Conservation (phyloP, 306 rosid genomes). For the Alnus glutinosa region DNA sequence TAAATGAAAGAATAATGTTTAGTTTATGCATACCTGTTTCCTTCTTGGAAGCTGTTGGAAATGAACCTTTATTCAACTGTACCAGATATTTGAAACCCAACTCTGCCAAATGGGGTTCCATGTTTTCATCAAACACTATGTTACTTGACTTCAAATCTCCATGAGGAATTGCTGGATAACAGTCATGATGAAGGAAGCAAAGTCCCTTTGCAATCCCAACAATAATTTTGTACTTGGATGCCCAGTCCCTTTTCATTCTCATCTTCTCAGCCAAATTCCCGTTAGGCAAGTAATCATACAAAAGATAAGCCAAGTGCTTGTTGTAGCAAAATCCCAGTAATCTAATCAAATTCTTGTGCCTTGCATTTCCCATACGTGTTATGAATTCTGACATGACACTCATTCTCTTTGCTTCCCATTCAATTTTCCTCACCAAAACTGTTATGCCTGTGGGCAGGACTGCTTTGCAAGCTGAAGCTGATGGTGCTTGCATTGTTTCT, state of each 20-base stretch:
- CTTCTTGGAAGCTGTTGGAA: conserved; percentile 37
- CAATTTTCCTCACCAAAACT: conserved; percentile 74
- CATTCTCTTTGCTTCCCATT: conserved; percentile 58
- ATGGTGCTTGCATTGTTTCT: conserved; percentile 41
- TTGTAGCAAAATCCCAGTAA: conserved; percentile 74
- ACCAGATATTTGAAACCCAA: conserved; percentile 68
- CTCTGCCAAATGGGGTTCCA: conserved; percentile 85
- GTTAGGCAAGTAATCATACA: conserved; percentile 77
- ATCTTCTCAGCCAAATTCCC: conserved; percentile 80
- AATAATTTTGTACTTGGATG: conserved; percentile 61
- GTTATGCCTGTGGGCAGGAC: conserved; percentile 94
- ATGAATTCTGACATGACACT: conserved; percentile 50
- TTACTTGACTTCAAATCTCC: conserved; percentile 82
- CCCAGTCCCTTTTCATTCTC: conserved; percentile 64
- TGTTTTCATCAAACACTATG: conserved; percentile 79
- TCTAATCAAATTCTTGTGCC: conserved; percentile 72
- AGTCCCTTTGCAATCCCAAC: conserved; percentile 77
- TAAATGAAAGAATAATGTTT: conserved; percentile 1
- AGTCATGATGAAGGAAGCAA: conserved; percentile 85
- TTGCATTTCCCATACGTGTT: conserved; percentile 59
- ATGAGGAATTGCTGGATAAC: conserved; percentile 79
- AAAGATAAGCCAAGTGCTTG: conserved; percentile 68
- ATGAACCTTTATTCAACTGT: conserved; percentile 49
- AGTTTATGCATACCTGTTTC: conserved; percentile 59
- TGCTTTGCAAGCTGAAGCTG: conserved; percentile 53